A percentile compares a stretch with the other conserved stretches of the same genome.
Conservation (phyloP, 257 asterid genomes). For the Solanum appendiculatum region DNA sequence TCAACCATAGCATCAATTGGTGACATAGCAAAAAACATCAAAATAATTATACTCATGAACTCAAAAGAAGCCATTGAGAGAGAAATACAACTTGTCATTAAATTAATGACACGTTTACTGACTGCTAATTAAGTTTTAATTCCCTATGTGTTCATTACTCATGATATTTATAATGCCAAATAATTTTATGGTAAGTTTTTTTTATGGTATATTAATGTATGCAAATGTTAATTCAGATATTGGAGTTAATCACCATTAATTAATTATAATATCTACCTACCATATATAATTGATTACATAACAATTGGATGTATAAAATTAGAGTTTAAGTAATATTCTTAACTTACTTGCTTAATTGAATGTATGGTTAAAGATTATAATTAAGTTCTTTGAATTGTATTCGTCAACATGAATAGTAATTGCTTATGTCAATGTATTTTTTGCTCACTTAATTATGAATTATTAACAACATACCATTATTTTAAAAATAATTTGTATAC, state of each 20-base stretch:
- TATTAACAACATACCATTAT: not conserved
- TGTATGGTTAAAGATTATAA: not conserved
- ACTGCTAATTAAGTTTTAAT: not conserved
- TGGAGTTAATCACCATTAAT: not conserved
- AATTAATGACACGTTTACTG: not conserved
- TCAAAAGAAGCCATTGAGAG: not conserved
- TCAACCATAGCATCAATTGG: not conserved
- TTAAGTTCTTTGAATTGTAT: not conserved
- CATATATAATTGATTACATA: not conserved
- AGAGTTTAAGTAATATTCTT: not conserved
- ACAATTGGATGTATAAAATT: not conserved
- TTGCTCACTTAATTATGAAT: not conserved
- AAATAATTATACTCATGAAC: not conserved
- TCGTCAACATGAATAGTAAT: not conserved
- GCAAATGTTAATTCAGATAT: not conserved
- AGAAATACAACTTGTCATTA: not conserved
- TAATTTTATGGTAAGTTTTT: not conserved
- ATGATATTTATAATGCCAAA: not conserved
- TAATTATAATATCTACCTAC: not conserved
- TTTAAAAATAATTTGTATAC: not conserved
- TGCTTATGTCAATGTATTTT: not conserved
- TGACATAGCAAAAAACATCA: not conserved
- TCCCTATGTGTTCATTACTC: not conserved
- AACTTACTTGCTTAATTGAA: not conserved
- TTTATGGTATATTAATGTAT: not conserved